phyloP scores from a whole-genome alignment of 2,329 filamentous ascomycete species.

The Colletotrichum sidae region DNA sequence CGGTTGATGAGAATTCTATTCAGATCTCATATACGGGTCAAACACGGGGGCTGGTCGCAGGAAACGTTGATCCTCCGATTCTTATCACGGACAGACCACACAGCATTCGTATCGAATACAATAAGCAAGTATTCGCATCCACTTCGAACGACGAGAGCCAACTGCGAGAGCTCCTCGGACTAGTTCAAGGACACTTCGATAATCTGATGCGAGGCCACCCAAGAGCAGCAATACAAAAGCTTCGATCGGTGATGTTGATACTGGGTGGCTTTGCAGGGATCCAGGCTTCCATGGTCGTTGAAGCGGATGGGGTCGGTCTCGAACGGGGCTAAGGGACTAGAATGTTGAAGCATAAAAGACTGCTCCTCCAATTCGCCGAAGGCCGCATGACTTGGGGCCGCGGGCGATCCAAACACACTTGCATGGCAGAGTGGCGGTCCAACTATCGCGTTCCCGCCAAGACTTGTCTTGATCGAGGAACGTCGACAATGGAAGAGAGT shows the following conservation, averaged over 20 bases:
- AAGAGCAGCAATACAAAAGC: slow-evolving; percentile 1
- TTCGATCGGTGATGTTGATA: background rate
- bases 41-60: too few species aligned
- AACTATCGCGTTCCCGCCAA: too few species aligned
- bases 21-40: background rate
- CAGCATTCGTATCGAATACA: background rate
- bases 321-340: too few species aligned
- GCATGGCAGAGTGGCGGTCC: too few species aligned
- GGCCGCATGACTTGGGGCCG: too few species aligned
- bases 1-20: slow-evolving; percentile 2
- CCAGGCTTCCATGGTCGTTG: background rate
- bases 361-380: too few species aligned
- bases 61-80: too few species aligned
- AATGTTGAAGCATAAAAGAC: too few species aligned
- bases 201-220: background rate
- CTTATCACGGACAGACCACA: background rate
- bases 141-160: background rate
- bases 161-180: background rate
- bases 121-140: background rate
- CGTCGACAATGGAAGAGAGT: too few species aligned
- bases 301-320: background rate
- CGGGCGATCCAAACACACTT: too few species aligned
- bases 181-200: slow-evolving; percentile 4
- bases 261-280: background rate
- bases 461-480: too few species aligned